A percentile compares a stretch with the other conserved stretches of the same genome.
phyloP scores from a whole-genome alignment of 1,139 yeast genomes.

The Kodamaea anthophila region DNA sequence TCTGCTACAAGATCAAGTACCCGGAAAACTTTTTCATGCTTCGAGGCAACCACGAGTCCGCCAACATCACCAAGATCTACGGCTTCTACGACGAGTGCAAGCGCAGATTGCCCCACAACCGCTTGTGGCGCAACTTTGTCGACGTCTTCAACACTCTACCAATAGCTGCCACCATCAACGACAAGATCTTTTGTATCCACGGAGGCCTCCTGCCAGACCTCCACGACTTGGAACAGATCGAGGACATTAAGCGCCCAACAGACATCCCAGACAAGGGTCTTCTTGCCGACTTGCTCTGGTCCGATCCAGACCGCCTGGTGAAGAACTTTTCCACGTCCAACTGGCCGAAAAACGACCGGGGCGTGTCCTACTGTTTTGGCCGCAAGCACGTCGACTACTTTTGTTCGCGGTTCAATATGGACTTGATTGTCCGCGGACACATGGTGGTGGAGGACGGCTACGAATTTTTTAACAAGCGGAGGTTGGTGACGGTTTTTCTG shows the following conservation, averaged over 20 bases:
- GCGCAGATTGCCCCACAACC: slow-evolving; percentile 55
- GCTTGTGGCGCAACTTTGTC: slow-evolving; percentile 69
- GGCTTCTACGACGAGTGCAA: slow-evolving; percentile 89
- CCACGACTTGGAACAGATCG: slow-evolving; percentile 58
- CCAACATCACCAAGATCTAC: slow-evolving; percentile 76
- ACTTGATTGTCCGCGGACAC: slow-evolving; percentile 78
- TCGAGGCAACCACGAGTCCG: slow-evolving; percentile 83
- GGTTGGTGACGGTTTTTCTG: slow-evolving; percentile 74
- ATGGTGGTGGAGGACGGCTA: slow-evolving; percentile 95
- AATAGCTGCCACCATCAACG: slow-evolving; percentile 80
- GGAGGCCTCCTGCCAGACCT: slow-evolving; percentile 84
- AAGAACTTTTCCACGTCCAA: slow-evolving; percentile 36
- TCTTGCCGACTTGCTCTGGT: slow-evolving; percentile 79
- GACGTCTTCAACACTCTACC: slow-evolving; percentile 86
- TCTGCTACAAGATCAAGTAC: slow-evolving; percentile 73
- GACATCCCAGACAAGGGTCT: slow-evolving; percentile 83
- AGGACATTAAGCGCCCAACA: slow-evolving; percentile 70
- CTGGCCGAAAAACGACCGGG: slow-evolving; percentile 84
- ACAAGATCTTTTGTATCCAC: slow-evolving; percentile 81
- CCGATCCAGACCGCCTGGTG: slow-evolving; percentile 71
- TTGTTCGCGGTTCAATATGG: slow-evolving; percentile 65
- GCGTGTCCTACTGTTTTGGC: slow-evolving; percentile 80
- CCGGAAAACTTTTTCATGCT: slow-evolving; percentile 81
- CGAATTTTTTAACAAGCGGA: slow-evolving; percentile 74
- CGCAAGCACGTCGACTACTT: slow-evolving; percentile 67